Base-by-base conservation (phyloP, 331 rosid genomes). In the Quercus lobata region DNA sequence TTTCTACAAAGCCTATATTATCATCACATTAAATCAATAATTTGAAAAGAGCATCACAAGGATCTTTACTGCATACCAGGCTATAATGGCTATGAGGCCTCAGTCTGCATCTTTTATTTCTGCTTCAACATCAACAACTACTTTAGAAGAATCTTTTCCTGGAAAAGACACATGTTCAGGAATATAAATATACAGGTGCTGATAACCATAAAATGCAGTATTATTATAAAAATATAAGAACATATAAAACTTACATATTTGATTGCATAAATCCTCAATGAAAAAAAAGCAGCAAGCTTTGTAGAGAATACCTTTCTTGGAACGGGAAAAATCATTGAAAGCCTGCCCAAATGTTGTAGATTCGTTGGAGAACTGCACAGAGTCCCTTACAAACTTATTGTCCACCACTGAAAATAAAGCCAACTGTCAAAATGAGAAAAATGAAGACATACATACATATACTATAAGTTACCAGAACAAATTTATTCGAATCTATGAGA, bases 91-190 rank as follows among this genome's bases (percentile, higher is more conserved):
- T 83, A 52, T 3, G 56, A 52, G 32, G 71, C 71, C 70, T 91
- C 88, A 95, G 69, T 95, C 99, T 57, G 86, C 99, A 80, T 95
- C 99, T 81, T 87, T 90, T 37, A 95, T 74, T 78, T 95, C 98
- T 22, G 98, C 99, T 91, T 95, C 99, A 74, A 95, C 81, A 80
- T 95, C 99, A 57, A 88, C 92, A 74, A 95, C 88, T 35, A 88
- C 88, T 7, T 32, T 80, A 57, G 92, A 75, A 37, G 94, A 89
- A 82, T 90, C 84, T 81, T 90, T 89, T 66, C 88, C 98, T 93
- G 86, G 34, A 77, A 81, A 25, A 34, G 73, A 24, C 32, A 78
- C 34, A 55, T 68, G 52, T 66, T 5, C 65, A 74, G 22, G n/a
- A 27, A 55, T 18, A 56, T 25, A n/a, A 69, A 41, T 9, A 24